A percentile compares a stretch with the other conserved stretches of the same genome.
phyloP scores from a whole-genome alignment of 169 alveolate species.

The Cryptosporidium canis region DNA sequence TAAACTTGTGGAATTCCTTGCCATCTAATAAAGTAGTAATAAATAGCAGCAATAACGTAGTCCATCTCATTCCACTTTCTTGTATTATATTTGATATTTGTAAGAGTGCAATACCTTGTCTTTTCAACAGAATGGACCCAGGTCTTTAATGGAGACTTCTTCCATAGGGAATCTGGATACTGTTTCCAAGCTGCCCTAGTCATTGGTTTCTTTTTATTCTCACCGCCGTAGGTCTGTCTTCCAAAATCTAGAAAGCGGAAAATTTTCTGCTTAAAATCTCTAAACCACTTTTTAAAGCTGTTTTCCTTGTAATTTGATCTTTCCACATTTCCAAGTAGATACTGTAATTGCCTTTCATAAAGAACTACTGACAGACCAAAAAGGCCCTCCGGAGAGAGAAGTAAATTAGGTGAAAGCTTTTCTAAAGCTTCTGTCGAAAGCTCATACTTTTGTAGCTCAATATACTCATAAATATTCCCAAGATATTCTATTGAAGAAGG shows the following conservation, averaged over 20 bases:
- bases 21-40: conserved; percentile 64
- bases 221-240: conserved; percentile 38
- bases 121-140: conserved; percentile 74
- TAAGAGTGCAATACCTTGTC: conserved; percentile 54
- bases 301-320: conserved; percentile 58
- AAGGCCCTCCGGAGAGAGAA: conserved; percentile 59
- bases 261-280: conserved; percentile 42
- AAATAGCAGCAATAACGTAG: conserved; percentile 67
- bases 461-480: conserved; percentile 53
- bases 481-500: conserved; percentile 65
- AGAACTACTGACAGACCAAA: conserved; percentile 60
- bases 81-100: conserved; percentile 53
- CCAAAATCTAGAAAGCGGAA: conserved; percentile 62
- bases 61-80: conserved; percentile 73
- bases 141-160: conserved; percentile 62
- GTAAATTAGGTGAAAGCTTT: conserved; percentile 55
- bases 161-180: conserved; percentile 70
- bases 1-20: conserved; percentile 71
- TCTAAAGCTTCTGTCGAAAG: conserved; percentile 69
- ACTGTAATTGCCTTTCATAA: conserved; percentile 62
- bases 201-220: conserved; percentile 55
- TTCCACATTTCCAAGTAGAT: conserved; percentile 56
- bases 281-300: conserved; percentile 58
- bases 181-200: conserved; percentile 72
- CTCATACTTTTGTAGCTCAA: conserved; percentile 58